Evolutionary conservation across 2,329 filamentous ascomycete species (phyloP), one percentile per base, ranked within the genome.

Genomic region (Diaporthe ampelina): DNA sequence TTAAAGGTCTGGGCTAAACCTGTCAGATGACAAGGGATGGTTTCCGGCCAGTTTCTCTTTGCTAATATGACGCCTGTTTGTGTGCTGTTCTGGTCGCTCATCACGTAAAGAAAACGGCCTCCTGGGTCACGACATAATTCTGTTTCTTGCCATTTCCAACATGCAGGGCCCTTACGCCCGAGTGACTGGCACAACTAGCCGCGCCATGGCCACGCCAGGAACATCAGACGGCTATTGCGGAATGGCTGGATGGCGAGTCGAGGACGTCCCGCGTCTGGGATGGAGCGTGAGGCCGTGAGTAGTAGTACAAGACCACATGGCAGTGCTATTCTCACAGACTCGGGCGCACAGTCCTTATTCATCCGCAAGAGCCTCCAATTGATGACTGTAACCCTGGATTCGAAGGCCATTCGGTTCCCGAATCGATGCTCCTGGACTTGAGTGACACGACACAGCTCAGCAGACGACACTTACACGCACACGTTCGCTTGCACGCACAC

Each of bases 11-110:
- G 48, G 63, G 32, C 63, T 68, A 68, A 3, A 29, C 32, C 63
- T 29, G 45, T 56, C 50, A 50, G 56, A 61, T 61, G 54, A 52
- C 56, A 61, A 40, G 57, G 54, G 32, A 50, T 37, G 32, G 54
- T 54, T 45, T 48, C 48, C 26, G 72, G 57, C 54, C 77, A 74
- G 74, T 79, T 79, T 78, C 76, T 80, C 72, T 79, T 80, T 80
- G 77, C 76, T 78, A 80, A 78, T 76, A 76, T 76, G 73, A 79
- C 74, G 76, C 74, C 40, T 65, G 48, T 75, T 76, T 52, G 73
- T 73, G 70, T 72, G 77, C 72, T 69, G 48, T 50, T 57, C 21
- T 52, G 37, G 58, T 71, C 69, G 11, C 50, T 52, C 50, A 71
- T 65, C 48, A 71, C 65, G 73, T 71, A 70, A 63, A 43, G 70